Evolutionary conservation across 352 stramenopile genomes (phyloP), one percentile per base, ranked within the genome.

Genomic region (Globisporangium echinulatum): DNA sequence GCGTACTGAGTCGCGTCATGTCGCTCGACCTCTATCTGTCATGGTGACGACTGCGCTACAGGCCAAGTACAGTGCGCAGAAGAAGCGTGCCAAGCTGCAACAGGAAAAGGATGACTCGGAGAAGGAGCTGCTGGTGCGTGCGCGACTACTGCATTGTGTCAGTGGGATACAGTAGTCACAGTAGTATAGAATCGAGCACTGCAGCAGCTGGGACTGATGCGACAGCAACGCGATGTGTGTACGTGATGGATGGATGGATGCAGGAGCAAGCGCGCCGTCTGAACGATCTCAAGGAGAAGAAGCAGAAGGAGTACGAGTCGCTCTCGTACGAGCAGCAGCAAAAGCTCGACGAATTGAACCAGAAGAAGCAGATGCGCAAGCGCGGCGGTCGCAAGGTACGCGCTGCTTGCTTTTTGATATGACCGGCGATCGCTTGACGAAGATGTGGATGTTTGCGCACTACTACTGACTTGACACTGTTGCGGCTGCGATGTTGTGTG

Each of bases 281-380:
- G 50, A 71, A 72, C 40, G 74, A 89, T 44, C 53, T 83, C 33
- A 78, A 75, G 49, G 82, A 90, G 68, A 90, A 89, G 71, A 92
- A 92, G 62, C 71, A 87, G 15, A 79, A 87, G 52, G 68, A 92
- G 56, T 92, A 92, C 64, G 70, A 86, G 46, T 77, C 72, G 37
- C 68, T 92, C 58, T 89, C 80, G 61, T 90, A 90, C 64, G 82
- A 90, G 50, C 78, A 90, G 59, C 82, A 92, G 72, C 80, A 90
- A 62, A 88, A 84, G 56, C 65, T 85, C 52, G 82, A 92, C 53
- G 77, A 71, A 33, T 74, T 85, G 47, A 86, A 90, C 49, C 66
- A 87, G 66, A 90, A 82, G 66, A 83, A 77, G 55, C 64, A 77
- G 68, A 70, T 74, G 58, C 82, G 80, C 68, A 92, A 92, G 71